Evolutionary conservation across 768 basidiomycete species (phyloP).

Genomic region (Serendipita sp.): DNA sequence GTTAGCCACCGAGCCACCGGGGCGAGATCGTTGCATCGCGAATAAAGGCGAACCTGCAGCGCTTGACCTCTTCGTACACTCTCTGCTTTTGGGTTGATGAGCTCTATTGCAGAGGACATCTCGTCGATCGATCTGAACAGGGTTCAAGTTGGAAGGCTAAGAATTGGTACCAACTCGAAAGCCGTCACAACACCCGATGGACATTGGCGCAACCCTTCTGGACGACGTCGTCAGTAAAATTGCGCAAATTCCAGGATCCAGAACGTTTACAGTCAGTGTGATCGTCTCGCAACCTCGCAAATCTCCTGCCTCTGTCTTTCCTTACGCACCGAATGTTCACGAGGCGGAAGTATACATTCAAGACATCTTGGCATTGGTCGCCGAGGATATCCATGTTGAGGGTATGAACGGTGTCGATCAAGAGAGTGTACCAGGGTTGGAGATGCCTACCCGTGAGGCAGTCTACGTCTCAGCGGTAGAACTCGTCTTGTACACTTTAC

Average conservation of each 20-base stretch:
- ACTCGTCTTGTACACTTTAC: slow-evolving; percentile 56
- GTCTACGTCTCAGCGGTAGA: slow-evolving; percentile 70
- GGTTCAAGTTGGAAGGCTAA: background rate
- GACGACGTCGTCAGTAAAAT: slow-evolving; percentile 47
- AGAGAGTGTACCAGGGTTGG: background rate
- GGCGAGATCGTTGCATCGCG: background rate
- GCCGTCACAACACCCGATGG: background rate
- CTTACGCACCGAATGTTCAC: slow-evolving; percentile 43
- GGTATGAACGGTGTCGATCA: too few species aligned
- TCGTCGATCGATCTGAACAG: background rate
- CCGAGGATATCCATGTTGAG: slow-evolving; percentile 31
- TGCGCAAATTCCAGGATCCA: slow-evolving; percentile 41
- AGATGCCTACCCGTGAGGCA: slow-evolving; percentile 14
- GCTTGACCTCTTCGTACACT: slow-evolving; percentile 80
- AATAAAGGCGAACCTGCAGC: slow-evolving; percentile 51
- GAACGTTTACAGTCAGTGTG: slow-evolving; percentile 60
- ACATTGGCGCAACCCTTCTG: slow-evolving; percentile 24
- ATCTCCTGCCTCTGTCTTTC: slow-evolving; percentile 47
- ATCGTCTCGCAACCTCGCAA: slow-evolving; percentile 55
- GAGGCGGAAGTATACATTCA: slow-evolving; percentile 52
- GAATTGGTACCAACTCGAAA: background rate
- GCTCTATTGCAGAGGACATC: slow-evolving; percentile 40
- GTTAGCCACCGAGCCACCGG: background rate
- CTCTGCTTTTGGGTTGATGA: slow-evolving; percentile 94
- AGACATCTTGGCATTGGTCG: slow-evolving; percentile 61